phyloP scores from a whole-genome alignment of 1,284 basidiomycete species.

The Puccinia hordei region DNA sequence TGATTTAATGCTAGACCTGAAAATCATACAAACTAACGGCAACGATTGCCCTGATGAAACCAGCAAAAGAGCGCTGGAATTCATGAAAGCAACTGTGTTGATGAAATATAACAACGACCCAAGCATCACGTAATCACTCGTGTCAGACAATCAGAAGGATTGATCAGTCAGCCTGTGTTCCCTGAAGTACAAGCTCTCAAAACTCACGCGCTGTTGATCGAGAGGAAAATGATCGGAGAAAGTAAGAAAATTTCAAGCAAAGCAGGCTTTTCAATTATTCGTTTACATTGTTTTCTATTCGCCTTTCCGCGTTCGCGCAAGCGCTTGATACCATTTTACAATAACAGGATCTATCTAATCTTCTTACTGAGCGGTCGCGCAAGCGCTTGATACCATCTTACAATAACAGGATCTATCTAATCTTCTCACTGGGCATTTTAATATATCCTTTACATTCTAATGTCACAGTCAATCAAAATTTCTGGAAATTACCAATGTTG shows the following conservation, averaged over 20 bases:
- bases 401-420: neutral
- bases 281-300: neutral
- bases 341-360: neutral
- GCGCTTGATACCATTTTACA: neutral
- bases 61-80: slow-evolving; percentile 9
- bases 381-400: neutral
- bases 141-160: neutral
- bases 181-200: neutral
- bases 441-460: neutral
- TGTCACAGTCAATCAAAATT: neutral
- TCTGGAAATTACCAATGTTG: slow-evolving; percentile 20
- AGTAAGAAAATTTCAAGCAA: neutral
- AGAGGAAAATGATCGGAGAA: neutral
- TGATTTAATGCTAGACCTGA: slow-evolving; percentile 9
- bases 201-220: neutral
- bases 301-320: neutral
- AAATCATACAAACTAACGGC: slow-evolving; percentile 17
- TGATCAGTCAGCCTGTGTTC: neutral
- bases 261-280: neutral
- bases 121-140: neutral
- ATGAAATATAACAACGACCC: slow-evolving; percentile 19
- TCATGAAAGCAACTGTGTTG: slow-evolving; percentile 26
- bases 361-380: neutral
- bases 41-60: slow-evolving; percentile 16
- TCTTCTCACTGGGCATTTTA: neutral